phyloP scores from a whole-genome alignment of 495 filamentous ascomycete genomes.

The Darksidea phi region DNA sequence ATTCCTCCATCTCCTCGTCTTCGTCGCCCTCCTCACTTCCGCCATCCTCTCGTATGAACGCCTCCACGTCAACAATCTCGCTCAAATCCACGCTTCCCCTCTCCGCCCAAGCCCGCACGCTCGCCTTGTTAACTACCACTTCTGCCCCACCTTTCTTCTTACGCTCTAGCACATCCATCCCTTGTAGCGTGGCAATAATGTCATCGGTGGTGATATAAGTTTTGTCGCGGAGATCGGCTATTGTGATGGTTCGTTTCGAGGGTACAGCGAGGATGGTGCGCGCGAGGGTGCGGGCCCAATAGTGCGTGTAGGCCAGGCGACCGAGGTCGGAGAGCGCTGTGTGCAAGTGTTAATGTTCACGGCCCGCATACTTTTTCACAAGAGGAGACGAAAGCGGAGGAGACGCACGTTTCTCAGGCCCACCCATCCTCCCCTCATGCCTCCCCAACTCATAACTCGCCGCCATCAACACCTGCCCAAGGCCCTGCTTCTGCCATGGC shows the following conservation, averaged over 20 bases:
- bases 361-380: slow-evolving; percentile 1
- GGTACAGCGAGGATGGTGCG: slow-evolving; percentile 55
- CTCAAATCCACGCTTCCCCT: slow-evolving; percentile 49
- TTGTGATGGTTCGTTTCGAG: slow-evolving; percentile 50
- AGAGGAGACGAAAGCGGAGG: background rate
- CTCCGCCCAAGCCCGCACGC: slow-evolving; percentile 55
- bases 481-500: slow-evolving; percentile 85
- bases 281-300: slow-evolving; percentile 79
- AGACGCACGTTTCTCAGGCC: slow-evolving; percentile 74
- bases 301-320: slow-evolving; percentile 72
- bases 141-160: slow-evolving; percentile 45
- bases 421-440: slow-evolving; percentile 79
- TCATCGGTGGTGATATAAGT: slow-evolving; percentile 84
- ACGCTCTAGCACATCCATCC: slow-evolving; percentile 68
- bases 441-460: slow-evolving; percentile 90
- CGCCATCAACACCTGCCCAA: slow-evolving; percentile 88
- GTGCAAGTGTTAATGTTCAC: background rate
- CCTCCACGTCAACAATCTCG: slow-evolving; percentile 55
- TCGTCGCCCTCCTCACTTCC: slow-evolving; percentile 16
- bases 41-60: slow-evolving; percentile 48
- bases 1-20: slow-evolving; percentile 17
- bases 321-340: slow-evolving; percentile 75
- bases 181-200: slow-evolving; percentile 71
- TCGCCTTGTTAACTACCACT: slow-evolving; percentile 55
- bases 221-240: slow-evolving; percentile 57